Conservation (phyloP, 2,329 filamentous ascomycete genomes). For the Talaromyces albobiverticillius region DNA sequence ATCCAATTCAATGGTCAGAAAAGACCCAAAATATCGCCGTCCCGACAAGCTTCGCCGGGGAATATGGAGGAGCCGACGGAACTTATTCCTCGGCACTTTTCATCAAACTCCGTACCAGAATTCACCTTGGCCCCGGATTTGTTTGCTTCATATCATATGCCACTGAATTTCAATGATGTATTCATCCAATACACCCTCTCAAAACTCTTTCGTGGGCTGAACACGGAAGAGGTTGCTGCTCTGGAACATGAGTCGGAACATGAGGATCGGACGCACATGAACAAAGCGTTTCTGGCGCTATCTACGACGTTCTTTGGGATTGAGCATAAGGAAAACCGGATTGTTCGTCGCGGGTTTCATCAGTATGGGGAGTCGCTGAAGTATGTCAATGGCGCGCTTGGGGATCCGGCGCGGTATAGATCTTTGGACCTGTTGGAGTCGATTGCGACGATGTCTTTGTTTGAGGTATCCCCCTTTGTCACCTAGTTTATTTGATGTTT, state of each 20-base stretch:
- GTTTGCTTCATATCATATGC: not conserved
- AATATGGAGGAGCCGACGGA: not conserved
- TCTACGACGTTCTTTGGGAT: conserved; percentile 11
- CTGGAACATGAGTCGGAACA: not conserved
- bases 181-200: conserved; percentile 10
- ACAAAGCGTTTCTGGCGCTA: conserved; percentile 4
- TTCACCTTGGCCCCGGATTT: not conserved
- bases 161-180: not conserved
- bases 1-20: conserved; percentile 11
- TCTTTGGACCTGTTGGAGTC: conserved; percentile 6
- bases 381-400: conserved; percentile 4
- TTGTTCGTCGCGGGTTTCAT: not conserved
- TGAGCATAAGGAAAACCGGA: conserved; percentile 6
- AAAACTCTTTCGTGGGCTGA: not conserved
- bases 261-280: not conserved
- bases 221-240: not conserved
- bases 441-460: conserved; percentile 2
- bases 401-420: not conserved
- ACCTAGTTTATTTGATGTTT: not conserved
- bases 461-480: conserved; percentile 1
- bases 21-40: not conserved
- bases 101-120: not conserved
- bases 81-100: not conserved
- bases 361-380: conserved; percentile 6
- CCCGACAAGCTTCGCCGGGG: not conserved